These are phyloP conservation scores for Polytrichum formosum DNA, from an alignment of 225 moss, liverwort and hornwort species.

Conservation along the genomic window DNA sequence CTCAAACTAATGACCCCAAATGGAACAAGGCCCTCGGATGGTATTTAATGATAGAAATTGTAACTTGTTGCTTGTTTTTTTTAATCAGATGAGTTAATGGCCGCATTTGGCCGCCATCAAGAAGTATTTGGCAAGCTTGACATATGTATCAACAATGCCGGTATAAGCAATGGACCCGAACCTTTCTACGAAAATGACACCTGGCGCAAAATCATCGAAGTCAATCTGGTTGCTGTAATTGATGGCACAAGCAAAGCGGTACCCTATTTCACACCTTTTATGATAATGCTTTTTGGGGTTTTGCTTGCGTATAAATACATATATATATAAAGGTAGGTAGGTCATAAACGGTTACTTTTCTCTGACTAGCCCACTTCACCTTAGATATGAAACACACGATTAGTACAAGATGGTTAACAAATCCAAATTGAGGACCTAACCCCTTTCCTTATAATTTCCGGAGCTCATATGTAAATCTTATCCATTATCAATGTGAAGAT, in stretches of 20 bases:
- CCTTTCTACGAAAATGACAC: constrained; percentile 15
- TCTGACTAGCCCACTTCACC: too few relatives aligned
- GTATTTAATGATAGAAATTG: too few relatives aligned
- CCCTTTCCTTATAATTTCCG: too few relatives aligned
- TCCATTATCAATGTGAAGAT: too few relatives aligned
- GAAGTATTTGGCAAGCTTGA: constrained; percentile 48
- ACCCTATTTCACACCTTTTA: not conserved
- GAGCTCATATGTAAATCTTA: too few relatives aligned
- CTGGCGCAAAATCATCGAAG: constrained; percentile 39
- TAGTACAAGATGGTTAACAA: too few relatives aligned
- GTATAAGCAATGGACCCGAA: constrained; percentile 10
- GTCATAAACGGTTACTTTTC: not conserved
- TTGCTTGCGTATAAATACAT: not conserved
- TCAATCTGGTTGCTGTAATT: constrained; percentile 45
- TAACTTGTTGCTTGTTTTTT: too few relatives aligned
- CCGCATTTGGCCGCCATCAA: constrained; percentile 43
- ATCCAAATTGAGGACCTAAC: too few relatives aligned
- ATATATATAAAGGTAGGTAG: not conserved
- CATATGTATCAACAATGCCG: constrained; percentile 57
- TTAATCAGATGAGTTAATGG: constrained; percentile 33
- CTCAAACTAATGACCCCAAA: too few relatives aligned
- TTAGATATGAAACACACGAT: too few relatives aligned
- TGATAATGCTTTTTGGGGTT: not conserved
- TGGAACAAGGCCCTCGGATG: too few relatives aligned
- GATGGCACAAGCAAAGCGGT: constrained; percentile 63